A percentile compares a stretch with the other conserved stretches of the same genome.
Evolutionary conservation across 1,284 basidiomycete genomes (phyloP).

Genomic region (Leccinum fuscescens): DNA sequence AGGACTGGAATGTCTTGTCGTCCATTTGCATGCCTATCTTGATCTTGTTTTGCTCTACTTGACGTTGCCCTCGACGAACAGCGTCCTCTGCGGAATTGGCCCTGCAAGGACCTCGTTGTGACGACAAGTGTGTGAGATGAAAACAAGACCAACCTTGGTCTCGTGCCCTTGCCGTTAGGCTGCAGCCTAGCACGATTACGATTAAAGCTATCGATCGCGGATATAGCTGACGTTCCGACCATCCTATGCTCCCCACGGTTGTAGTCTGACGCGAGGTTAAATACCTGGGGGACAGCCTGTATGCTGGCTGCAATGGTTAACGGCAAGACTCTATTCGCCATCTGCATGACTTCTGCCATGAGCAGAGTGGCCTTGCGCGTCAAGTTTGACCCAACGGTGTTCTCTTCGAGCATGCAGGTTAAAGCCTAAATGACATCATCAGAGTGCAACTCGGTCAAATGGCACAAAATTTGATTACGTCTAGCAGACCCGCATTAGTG

Average conservation of each 20-base stretch:
- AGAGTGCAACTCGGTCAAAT: slow-evolving; percentile 5
- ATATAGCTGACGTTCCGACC: slow-evolving; percentile 81
- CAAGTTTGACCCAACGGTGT: slow-evolving; percentile 63
- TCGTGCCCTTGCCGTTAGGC: slow-evolving; percentile 51
- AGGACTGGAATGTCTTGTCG: slow-evolving; percentile 83
- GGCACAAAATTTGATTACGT: slow-evolving; percentile 50
- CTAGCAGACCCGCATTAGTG: slow-evolving; percentile 83
- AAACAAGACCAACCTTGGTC: slow-evolving; percentile 50
- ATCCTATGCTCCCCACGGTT: slow-evolving; percentile 70
- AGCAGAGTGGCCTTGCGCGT: slow-evolving; percentile 87
- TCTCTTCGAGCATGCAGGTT: slow-evolving; percentile 79
- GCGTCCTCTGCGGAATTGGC: slow-evolving; percentile 87
- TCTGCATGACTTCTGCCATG: slow-evolving; percentile 88
- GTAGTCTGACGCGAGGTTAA: slow-evolving; percentile 81
- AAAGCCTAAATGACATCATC: slow-evolving; percentile 59
- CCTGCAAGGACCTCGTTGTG: slow-evolving; percentile 38
- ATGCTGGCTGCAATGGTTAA: slow-evolving; percentile 78
- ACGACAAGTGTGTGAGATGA: neutral
- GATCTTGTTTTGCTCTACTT: slow-evolving; percentile 87
- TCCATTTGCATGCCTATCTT: slow-evolving; percentile 92
- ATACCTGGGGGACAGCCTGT: slow-evolving; percentile 86
- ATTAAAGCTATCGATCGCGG: slow-evolving; percentile 89
- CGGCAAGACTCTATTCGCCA: slow-evolving; percentile 89
- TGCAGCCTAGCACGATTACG: slow-evolving; percentile 74
- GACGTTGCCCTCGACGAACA: slow-evolving; percentile 83